Conservation (phyloP, 257 asterid species). For the Pogostemon cablin region DNA sequence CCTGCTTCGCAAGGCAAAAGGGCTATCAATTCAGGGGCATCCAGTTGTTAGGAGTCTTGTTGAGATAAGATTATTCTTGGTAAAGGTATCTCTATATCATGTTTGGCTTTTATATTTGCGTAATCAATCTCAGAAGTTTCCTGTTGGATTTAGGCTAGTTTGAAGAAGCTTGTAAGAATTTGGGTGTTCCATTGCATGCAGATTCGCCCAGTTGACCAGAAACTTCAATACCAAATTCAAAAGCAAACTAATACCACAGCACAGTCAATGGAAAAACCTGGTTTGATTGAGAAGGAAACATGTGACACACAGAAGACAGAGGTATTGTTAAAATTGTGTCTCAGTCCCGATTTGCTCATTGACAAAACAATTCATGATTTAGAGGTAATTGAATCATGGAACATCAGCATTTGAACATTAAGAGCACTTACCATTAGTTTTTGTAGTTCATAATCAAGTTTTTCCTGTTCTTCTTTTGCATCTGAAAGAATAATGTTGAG, state of each 20-base stretch:
- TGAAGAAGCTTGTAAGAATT: neutral
- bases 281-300: constrained; percentile 43
- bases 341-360: constrained; percentile 71
- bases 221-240: constrained; percentile 81
- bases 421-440: constrained; percentile 11
- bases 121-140: neutral
- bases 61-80: constrained; percentile 82
- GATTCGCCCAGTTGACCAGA: constrained; percentile 91
- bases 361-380: constrained; percentile 37
- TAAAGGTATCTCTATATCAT: constrained; percentile 57
- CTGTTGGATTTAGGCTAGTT: neutral
- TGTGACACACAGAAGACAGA: constrained; percentile 48
- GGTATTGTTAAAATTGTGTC: constrained; percentile 74
- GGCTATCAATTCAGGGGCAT: constrained; percentile 78
- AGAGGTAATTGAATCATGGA: constrained; percentile 50
- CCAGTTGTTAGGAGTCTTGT: constrained; percentile 87
- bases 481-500: neutral
- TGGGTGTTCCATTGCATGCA: constrained; percentile 38
- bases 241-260: constrained; percentile 59
- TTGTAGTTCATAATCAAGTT: neutral
- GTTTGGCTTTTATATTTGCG: neutral
- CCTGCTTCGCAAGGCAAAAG: constrained; percentile 81
- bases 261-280: constrained; percentile 42
- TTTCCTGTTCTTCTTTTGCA: constrained; percentile 1
- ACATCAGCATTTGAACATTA: constrained; percentile 22